Evolutionary conservation across 139 green algal genomes (phyloP).

Genomic region (Chlamydomonas schloesseri): DNA sequence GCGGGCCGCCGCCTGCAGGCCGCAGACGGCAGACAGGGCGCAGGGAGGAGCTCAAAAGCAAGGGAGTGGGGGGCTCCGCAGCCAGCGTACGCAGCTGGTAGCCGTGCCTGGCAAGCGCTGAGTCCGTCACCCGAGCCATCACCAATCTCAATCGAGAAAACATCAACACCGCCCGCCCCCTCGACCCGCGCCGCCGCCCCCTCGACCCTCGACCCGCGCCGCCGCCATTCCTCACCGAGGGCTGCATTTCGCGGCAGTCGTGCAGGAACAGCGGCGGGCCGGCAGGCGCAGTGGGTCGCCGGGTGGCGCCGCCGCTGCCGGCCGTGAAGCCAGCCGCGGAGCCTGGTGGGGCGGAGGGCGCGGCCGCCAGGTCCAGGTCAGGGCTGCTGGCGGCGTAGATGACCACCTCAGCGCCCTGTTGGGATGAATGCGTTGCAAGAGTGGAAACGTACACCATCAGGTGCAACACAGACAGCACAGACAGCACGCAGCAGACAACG

Average conservation of each 20-base stretch:
- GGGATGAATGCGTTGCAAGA: too few species aligned
- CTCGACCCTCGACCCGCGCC: neutral
- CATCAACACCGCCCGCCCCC: neutral
- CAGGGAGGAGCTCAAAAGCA: neutral
- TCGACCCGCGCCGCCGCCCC: neutral
- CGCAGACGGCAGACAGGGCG: neutral
- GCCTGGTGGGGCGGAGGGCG: too few species aligned
- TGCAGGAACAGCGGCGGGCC: conserved; percentile 36
- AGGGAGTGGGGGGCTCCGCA: too few species aligned
- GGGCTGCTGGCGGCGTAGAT: conserved; percentile 25
- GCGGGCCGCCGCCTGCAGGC: conserved; percentile 9
- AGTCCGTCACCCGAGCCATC: neutral
- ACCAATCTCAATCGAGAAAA: neutral
- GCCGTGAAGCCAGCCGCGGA: too few species aligned
- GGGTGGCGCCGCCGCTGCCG: too few species aligned
- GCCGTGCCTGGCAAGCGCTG: neutral
- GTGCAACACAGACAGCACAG: too few species aligned
- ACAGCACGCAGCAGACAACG: too few species aligned
- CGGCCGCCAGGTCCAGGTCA: neutral
- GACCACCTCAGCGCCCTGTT: conserved; percentile 49
- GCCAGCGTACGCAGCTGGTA: neutral
- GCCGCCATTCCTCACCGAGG: conserved; percentile 11
- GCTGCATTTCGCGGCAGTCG: conserved; percentile 18
- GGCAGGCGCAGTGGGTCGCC: neutral
- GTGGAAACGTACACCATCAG: too few species aligned